These are phyloP conservation scores for Dactylellina cionopaga DNA, from an alignment of 2,329 filamentous ascomycete genomes.

Conservation along the genomic window DNA sequence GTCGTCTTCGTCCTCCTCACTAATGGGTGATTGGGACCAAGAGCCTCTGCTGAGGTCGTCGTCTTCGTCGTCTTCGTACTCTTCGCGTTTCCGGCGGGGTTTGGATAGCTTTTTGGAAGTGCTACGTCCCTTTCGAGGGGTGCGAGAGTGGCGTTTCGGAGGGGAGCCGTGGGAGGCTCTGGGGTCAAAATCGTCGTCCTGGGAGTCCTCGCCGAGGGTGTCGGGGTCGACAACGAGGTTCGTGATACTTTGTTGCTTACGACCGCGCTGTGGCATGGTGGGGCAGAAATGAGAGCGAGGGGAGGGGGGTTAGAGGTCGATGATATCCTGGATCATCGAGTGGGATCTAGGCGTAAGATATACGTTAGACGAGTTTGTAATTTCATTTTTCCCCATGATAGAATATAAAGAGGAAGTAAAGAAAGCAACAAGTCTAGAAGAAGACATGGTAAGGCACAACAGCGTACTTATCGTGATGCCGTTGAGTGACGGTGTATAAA, in stretches of 20 bases:
- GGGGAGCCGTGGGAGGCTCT: slow-evolving; percentile 43
- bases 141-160: slow-evolving; percentile 38
- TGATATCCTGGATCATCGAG: slow-evolving; percentile 45
- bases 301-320: slow-evolving; percentile 15
- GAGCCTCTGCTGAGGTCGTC: slow-evolving; percentile 47
- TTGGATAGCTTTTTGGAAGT: slow-evolving; percentile 32
- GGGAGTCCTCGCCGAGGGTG: slow-evolving; percentile 45
- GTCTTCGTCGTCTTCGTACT: slow-evolving; percentile 49
- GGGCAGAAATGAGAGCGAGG: not conserved
- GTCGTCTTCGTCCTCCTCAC: slow-evolving; percentile 46
- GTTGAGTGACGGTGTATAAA: not conserved
- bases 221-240: slow-evolving; percentile 50
- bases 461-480: not conserved
- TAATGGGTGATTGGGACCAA: slow-evolving; percentile 15
- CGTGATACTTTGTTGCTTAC: slow-evolving; percentile 49
- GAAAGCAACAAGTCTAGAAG: not conserved
- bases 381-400: no score
- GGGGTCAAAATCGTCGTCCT: slow-evolving; percentile 48
- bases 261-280: slow-evolving; percentile 46
- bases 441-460: not conserved
- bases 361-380: no score
- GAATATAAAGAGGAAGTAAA: not conserved
- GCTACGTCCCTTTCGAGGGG: slow-evolving; percentile 27
- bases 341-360: slow-evolving; percentile 28
- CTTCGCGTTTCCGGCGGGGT: slow-evolving; percentile 31